A percentile compares a stretch with the other conserved stretches of the same genome.
phyloP scores from a whole-genome alignment of 495 filamentous ascomycete species.

The Thermochaetoides thermophila region DNA sequence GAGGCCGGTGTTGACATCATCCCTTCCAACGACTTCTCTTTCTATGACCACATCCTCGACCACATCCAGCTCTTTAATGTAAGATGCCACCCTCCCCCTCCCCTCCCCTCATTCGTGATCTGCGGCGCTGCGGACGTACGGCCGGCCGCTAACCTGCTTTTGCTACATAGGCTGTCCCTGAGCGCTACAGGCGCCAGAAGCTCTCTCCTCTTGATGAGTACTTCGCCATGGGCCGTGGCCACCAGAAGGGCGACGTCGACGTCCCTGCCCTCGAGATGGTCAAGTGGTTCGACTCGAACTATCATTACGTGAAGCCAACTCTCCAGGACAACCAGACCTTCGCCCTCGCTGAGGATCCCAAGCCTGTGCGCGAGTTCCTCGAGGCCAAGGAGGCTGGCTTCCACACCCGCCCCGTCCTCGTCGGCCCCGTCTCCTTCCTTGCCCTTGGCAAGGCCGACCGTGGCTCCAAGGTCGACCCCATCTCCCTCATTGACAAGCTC shows the following conservation, averaged over 20 bases:
- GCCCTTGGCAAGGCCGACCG: conserved; percentile 93
- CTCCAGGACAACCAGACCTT: conserved; percentile 91
- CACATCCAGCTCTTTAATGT: conserved; percentile 98
- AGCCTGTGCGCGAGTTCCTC: conserved; percentile 83
- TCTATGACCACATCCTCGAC: conserved; percentile 95
- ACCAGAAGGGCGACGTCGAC: conserved; percentile 83
- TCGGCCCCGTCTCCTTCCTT: conserved; percentile 95
- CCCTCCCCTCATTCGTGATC: too few species aligned
- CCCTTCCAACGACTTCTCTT: conserved; percentile 97
- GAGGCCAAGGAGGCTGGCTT: conserved; percentile 97
- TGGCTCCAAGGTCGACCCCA: conserved; percentile 78
- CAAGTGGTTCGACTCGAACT: conserved; percentile 99
- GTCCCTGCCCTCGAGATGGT: conserved; percentile 97
- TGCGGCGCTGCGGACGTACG: too few species aligned
- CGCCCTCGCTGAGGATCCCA: conserved; percentile 72
- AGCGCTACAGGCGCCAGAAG: conserved; percentile 74
- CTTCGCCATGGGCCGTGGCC: conserved; percentile 98
- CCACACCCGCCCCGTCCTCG: conserved; percentile 78
- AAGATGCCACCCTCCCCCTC: conserved; percentile 22
- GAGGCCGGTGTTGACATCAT: conserved; percentile 91
- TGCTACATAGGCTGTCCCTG: conserved; percentile 54
- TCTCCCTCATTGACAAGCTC: conserved; percentile 80
- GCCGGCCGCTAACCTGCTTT: not conserved
- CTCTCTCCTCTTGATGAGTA: conserved; percentile 85
- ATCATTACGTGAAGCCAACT: conserved; percentile 99